These are phyloP conservation scores for Fusarium brevicatenulatum DNA, from an alignment of 2,329 filamentous ascomycete species.

Conservation along the genomic window DNA sequence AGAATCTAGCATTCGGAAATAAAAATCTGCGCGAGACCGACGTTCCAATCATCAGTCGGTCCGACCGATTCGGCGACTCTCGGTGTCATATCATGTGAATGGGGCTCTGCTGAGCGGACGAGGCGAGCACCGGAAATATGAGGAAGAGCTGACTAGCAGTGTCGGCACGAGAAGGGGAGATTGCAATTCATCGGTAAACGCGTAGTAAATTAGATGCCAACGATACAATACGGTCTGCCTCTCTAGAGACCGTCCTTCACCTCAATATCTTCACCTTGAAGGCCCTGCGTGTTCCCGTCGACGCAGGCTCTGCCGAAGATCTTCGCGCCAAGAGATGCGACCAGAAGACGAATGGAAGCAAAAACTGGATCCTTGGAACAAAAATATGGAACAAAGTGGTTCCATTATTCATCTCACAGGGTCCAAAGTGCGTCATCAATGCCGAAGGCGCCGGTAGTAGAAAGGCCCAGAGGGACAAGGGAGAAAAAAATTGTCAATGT, in stretches of 20 bases:
- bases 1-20: slow-evolving; percentile 23
- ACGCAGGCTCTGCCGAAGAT: slow-evolving; percentile 21
- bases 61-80: slow-evolving; percentile 29
- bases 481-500: not conserved
- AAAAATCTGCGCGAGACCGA: slow-evolving; percentile 19
- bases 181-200: not conserved
- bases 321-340: slow-evolving; percentile 29
- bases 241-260: not conserved
- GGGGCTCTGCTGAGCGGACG: slow-evolving; percentile 22
- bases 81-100: slow-evolving; percentile 29
- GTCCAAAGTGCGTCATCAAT: slow-evolving; percentile 32
- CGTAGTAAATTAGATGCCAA: not conserved
- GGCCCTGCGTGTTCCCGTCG: not conserved
- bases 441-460: slow-evolving; percentile 19
- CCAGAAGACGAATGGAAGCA: slow-evolving; percentile 28
- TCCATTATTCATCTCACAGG: slow-evolving; percentile 10
- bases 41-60: slow-evolving; percentile 27
- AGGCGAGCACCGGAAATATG: slow-evolving; percentile 29
- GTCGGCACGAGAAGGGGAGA: not conserved
- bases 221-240: not conserved
- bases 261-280: not conserved
- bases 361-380: slow-evolving; percentile 27
- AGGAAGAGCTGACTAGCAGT: slow-evolving; percentile 17
- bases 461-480: not conserved
- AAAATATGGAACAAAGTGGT: slow-evolving; percentile 12